Conservation (phyloP, 176 grass and related monocot species). For the Luzula sylvatica region DNA sequence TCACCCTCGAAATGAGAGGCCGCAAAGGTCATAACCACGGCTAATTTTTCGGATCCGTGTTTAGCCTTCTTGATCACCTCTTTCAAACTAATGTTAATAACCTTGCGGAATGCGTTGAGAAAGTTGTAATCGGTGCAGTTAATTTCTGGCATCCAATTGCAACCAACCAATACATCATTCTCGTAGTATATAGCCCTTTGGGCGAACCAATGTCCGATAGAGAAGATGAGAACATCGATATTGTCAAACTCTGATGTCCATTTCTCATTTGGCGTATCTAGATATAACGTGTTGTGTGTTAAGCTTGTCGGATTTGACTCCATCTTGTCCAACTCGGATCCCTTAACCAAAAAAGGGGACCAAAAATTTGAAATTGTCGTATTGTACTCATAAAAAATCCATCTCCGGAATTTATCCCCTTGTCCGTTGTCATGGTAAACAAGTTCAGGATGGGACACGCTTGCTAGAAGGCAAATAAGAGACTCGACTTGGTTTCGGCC, state of each 20-base stretch:
- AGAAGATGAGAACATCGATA: slow-evolving; percentile 46
- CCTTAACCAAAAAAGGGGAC: slow-evolving; percentile 50
- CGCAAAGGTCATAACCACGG: slow-evolving; percentile 55
- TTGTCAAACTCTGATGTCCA: slow-evolving; percentile 27
- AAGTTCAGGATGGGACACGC: not conserved
- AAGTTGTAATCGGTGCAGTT: slow-evolving; percentile 34
- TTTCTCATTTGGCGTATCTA: slow-evolving; percentile 41
- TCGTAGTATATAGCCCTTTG: slow-evolving; percentile 37
- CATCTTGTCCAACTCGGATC: not conserved
- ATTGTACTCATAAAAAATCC: slow-evolving; percentile 19
- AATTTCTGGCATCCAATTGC: slow-evolving; percentile 28
- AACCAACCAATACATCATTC: slow-evolving; percentile 23
- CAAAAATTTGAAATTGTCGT: slow-evolving; percentile 47
- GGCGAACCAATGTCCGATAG: slow-evolving; percentile 42
- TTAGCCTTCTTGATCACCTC: slow-evolving; percentile 21
- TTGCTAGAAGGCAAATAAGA: slow-evolving; percentile 43
- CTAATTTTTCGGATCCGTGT: slow-evolving; percentile 19
- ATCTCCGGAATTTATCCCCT: slow-evolving; percentile 16
- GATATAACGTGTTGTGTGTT: slow-evolving; percentile 34
- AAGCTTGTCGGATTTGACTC: not conserved
- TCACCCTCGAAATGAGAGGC: slow-evolving; percentile 71
- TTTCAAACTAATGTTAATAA: slow-evolving; percentile 25
- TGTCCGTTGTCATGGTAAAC: slow-evolving; percentile 3
- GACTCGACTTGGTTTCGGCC: slow-evolving; percentile 60
- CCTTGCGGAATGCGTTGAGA: slow-evolving; percentile 23